Conservation (phyloP, 805 yeast species). For the Metschnikowia amazonensis region DNA sequence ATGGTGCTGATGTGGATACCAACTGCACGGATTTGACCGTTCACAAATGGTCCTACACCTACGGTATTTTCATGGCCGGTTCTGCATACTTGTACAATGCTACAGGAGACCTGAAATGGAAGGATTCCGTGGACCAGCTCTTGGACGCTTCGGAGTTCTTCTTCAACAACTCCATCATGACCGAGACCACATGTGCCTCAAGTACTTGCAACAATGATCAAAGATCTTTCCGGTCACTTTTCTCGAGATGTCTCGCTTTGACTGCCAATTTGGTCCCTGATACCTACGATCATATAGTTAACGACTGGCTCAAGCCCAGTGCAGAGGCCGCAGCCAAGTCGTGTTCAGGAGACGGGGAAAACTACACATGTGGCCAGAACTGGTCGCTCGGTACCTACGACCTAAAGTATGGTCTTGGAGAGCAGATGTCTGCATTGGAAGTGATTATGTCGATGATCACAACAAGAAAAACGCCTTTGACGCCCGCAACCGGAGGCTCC, state of each 20-base stretch:
- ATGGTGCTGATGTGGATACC: slow-evolving; percentile 48
- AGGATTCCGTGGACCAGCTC: slow-evolving; percentile 33
- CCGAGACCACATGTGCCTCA: slow-evolving; percentile 59
- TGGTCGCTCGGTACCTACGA: slow-evolving; percentile 65
- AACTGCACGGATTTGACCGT: slow-evolving; percentile 49
- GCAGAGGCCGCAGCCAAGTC: slow-evolving; percentile 68
- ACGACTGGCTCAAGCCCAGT: slow-evolving; percentile 31
- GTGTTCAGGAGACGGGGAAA: slow-evolving; percentile 78
- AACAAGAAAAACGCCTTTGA: slow-evolving; percentile 24
- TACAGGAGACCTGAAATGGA: slow-evolving; percentile 49
- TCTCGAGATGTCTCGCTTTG: slow-evolving; percentile 58
- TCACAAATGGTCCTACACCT: slow-evolving; percentile 65
- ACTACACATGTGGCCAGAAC: slow-evolving; percentile 74
- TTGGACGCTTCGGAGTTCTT: slow-evolving; percentile 31
- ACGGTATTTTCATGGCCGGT: slow-evolving; percentile 65
- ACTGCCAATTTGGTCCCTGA: slow-evolving; percentile 54
- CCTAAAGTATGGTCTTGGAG: slow-evolving; percentile 68
- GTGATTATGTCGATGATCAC: slow-evolving; percentile 33
- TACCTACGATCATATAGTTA: slow-evolving; percentile 37
- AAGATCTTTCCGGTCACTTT: slow-evolving; percentile 68
- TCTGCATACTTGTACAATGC: slow-evolving; percentile 64
- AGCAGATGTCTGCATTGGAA: slow-evolving; percentile 73
- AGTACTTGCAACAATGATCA: slow-evolving; percentile 68
- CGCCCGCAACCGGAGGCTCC: slow-evolving; percentile 17
- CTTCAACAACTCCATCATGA: slow-evolving; percentile 50